phyloP scores from a whole-genome alignment of 2,329 filamentous ascomycete species.

The Daldinia sp. region DNA sequence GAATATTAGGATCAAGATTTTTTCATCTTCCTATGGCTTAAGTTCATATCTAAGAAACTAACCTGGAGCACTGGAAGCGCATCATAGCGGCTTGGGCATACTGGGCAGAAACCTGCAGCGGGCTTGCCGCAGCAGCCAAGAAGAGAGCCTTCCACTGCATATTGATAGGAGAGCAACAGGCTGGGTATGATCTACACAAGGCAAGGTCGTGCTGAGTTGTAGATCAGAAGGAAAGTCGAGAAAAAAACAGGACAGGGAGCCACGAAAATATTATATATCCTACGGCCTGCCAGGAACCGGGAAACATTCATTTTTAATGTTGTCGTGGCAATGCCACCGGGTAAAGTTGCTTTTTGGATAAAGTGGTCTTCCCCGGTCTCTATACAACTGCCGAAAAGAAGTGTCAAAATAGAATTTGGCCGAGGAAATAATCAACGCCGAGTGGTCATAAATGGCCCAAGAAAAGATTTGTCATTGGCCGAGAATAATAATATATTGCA shows the following conservation, averaged over 20 bases:
- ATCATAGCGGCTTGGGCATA: constrained; percentile 44
- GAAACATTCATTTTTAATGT: constrained; percentile 19
- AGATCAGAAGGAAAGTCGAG: constrained; percentile 18
- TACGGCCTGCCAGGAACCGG: neutral
- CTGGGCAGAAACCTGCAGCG: constrained; percentile 39
- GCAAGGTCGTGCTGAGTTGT: constrained; percentile 27
- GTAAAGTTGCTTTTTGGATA: constrained; percentile 35
- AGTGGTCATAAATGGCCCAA: neutral
- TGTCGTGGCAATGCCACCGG: constrained; percentile 35
- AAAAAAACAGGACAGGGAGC: constrained; percentile 10
- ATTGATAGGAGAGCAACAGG: constrained; percentile 22
- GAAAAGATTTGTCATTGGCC: constrained; percentile 20
- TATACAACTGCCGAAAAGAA: constrained; percentile 31
- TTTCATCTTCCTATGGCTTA: neutral
- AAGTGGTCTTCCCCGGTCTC: constrained; percentile 19
- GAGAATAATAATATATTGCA: constrained; percentile 20
- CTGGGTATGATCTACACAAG: constrained; percentile 36
- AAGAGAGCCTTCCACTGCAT: constrained; percentile 43
- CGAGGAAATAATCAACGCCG: constrained; percentile 29
- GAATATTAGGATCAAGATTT: constrained; percentile 13
- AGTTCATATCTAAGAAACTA: constrained; percentile 15
- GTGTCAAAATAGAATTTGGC: constrained; percentile 37
- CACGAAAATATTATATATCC: constrained; percentile 31
- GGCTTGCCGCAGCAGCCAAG: constrained; percentile 38
- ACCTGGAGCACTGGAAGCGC: constrained; percentile 44